Evolutionary conservation across 1,284 basidiomycete genomes (phyloP), one percentile per base, ranked within the genome.

Genomic region (Mycena sp.): DNA sequence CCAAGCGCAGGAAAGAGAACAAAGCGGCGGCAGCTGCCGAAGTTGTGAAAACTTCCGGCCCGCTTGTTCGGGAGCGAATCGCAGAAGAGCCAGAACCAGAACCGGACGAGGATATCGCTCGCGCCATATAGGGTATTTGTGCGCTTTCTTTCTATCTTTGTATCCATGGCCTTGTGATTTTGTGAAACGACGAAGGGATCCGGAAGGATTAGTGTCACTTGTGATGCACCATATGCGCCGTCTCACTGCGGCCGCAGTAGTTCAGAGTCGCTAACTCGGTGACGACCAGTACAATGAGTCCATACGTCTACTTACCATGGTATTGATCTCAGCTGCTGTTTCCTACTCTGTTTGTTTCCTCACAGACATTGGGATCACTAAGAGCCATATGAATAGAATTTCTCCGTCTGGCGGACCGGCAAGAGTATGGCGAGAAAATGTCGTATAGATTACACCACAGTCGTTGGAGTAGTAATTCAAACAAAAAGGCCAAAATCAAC

Each of bases 1-100:
- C 93, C 16, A 91, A 89, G 73, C 88, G 89, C 61, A 95, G 95
- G 80, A 93, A 93, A 74, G 91, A 93, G 72, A 91, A 90, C 14
- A 94, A 91, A 73, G 85, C 83, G n/a, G 84, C 84, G 4, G 84
- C 82, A 21, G 82, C 81, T 21, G 77, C 80, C 30, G 78, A 79
- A 10, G 80, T 80, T 37, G 81, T 87, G 21, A 80, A 84, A 16
- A n/a, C 63, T 48, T 48, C 60, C 57, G 56, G 46, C 25, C 49
- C 65, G 12, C 51, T 64, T 5, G 49, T 56, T 41, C 62, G 65
- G 62, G 88, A 92, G 62, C 81, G 84, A 53, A 93, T 93, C 58
- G 84, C 88, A 19, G 91, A 93, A 72, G 91, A 93, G 69, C 91
- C 91, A 17, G 91, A 92, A 69, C 87, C 86, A 68, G 83, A 82